Conservation (phyloP, 345 rosid genomes). For the Lepidium africanum region DNA sequence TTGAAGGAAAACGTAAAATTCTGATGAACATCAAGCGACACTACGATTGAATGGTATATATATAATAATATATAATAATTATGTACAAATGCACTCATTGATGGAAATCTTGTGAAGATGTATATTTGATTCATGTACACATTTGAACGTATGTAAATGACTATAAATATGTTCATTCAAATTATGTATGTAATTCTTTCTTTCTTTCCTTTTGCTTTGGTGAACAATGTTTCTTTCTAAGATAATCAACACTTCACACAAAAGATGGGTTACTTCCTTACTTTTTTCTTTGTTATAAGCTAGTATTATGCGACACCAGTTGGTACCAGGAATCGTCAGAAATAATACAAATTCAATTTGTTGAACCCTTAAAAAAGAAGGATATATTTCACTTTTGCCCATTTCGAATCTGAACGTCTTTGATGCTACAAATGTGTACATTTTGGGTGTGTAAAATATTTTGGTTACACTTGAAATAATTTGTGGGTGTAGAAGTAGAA, state of each 20-base stretch:
- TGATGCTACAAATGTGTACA: too few species aligned
- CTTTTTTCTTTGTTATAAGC: background rate
- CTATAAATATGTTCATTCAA: background rate
- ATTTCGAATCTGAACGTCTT: too few species aligned
- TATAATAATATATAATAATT: background rate
- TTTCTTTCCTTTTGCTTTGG: background rate
- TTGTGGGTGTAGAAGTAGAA: background rate
- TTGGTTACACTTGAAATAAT: background rate
- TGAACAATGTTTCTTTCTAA: background rate
- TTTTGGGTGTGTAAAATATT: too few species aligned
- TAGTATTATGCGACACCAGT: background rate
- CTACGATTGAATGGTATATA: background rate
- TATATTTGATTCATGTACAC: slow-evolving; percentile 15
- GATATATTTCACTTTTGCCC: background rate
- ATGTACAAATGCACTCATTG: slow-evolving; percentile 10
- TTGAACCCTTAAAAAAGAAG: background rate
- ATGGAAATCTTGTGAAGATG: slow-evolving; percentile 15
- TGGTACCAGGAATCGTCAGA: background rate
- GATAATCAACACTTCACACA: background rate
- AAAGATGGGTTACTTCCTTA: background rate
- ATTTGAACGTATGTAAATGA: slow-evolving; percentile 12
- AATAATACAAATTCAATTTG: background rate
- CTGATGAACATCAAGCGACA: slow-evolving; percentile 27
- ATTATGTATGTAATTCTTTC: background rate
- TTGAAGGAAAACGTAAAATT: slow-evolving; percentile 70